Percentiles rank a stretch among this genome's conserved stretches.
phyloP scores from a whole-genome alignment of 768 basidiomycete species.

The Lentinula raphanica region DNA sequence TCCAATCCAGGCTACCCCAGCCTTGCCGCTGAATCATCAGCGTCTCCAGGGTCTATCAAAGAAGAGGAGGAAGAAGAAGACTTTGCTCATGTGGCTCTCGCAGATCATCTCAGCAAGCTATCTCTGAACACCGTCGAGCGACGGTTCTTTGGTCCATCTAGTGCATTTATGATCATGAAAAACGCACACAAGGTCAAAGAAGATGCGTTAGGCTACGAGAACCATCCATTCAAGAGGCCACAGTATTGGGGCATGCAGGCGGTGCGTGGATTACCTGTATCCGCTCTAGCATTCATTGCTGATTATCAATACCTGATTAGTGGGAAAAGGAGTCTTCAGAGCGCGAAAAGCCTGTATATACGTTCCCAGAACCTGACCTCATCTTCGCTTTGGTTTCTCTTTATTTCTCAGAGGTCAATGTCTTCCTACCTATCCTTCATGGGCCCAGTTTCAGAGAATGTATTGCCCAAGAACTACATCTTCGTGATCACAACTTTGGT shows the following conservation, averaged over 20 bases:
- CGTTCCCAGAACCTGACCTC: conserved; percentile 34
- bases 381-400: conserved; percentile 36
- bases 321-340: conserved; percentile 8
- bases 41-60: conserved; percentile 8
- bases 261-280: background rate
- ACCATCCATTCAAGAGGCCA: background rate
- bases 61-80: conserved; percentile 24
- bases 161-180: conserved; percentile 9
- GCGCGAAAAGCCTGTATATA: conserved; percentile 10
- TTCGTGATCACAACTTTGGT: conserved; percentile 33
- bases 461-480: conserved; percentile 29
- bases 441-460: conserved; percentile 34
- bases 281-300: background rate
- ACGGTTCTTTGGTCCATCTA: conserved; percentile 5
- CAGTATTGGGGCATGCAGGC: conserved; percentile 8
- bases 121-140: conserved; percentile 18
- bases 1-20: background rate
- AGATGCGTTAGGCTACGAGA: background rate
- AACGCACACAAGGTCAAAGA: conserved; percentile 5
- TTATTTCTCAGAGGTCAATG: conserved; percentile 43
- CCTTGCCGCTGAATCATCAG: conserved; percentile 7
- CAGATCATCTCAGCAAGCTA: conserved; percentile 26
- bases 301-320: background rate
- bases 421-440: conserved; percentile 38
- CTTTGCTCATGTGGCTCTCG: conserved; percentile 26